Conservation (phyloP, 2,329 filamentous ascomycete species). For the Nothophaeocryptopus gaeumannii region DNA sequence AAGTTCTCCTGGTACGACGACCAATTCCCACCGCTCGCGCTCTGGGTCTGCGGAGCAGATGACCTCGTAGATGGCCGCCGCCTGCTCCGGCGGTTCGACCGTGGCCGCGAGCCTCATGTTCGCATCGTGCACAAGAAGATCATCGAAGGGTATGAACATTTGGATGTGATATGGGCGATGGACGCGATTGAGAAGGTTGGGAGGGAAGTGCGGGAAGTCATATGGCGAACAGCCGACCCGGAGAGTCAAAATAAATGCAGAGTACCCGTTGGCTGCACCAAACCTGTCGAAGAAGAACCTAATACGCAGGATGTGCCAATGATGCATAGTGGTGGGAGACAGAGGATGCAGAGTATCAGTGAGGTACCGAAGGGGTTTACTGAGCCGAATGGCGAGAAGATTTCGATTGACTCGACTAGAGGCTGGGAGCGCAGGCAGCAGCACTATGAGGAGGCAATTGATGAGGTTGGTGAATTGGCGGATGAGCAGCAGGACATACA, state of each 20-base stretch:
- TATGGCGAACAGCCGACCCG: constrained; percentile 71
- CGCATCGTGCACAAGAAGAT: constrained; percentile 76
- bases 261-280: constrained; percentile 63
- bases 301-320: constrained; percentile 28
- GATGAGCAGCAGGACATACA: constrained; percentile 7
- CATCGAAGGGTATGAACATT: constrained; percentile 84
- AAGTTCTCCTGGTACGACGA: constrained; percentile 75
- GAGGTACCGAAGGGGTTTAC: constrained; percentile 10
- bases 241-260: constrained; percentile 60
- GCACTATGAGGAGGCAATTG: constrained; percentile 12
- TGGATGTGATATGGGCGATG: constrained; percentile 94
- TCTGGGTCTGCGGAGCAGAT: constrained; percentile 85
- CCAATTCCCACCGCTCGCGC: constrained; percentile 74
- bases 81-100: constrained; percentile 70
- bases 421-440: constrained; percentile 6
- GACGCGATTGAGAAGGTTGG: constrained; percentile 82
- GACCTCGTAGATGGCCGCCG: constrained; percentile 77
- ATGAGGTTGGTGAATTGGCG: constrained; percentile 12
- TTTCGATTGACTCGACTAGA: constrained; percentile 14
- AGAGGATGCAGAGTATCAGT: constrained; percentile 32
- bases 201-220: constrained; percentile 70
- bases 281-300: constrained; percentile 27
- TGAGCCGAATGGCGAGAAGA: background rate
- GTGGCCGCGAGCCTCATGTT: constrained; percentile 77
- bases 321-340: constrained; percentile 26